Percentiles rank a stretch among this genome's conserved stretches.
Evolutionary conservation across 805 yeast species (phyloP).

Genomic region (Candida silvatica): DNA sequence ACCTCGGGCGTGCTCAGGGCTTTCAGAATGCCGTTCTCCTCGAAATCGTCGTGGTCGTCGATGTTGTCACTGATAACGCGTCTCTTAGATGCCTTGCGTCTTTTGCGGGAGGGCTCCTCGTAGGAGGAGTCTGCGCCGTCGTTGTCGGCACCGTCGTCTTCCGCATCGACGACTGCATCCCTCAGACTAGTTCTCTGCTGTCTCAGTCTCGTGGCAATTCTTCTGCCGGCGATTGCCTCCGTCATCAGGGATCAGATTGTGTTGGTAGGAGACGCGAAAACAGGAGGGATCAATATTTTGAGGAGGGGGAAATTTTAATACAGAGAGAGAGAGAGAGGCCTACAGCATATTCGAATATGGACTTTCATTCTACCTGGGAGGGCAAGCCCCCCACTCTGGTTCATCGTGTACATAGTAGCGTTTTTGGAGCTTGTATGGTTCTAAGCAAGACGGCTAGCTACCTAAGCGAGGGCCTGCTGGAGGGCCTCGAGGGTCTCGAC

Average conservation of each 20-base stretch:
- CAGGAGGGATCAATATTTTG: no score
- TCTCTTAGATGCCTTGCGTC: background rate
- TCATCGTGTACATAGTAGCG: conserved; percentile 8
- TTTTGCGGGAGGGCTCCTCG: conserved; percentile 5
- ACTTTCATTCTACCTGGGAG: no score
- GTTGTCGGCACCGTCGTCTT: background rate
- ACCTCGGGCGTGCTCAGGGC: conserved; percentile 40
- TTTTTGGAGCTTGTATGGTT: conserved; percentile 1
- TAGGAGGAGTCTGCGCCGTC: background rate
- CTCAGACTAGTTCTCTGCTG: background rate
- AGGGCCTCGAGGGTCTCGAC: conserved; percentile 94
- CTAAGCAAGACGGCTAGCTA: no score
- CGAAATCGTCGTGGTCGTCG: conserved; percentile 33
- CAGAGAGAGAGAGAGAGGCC: no score
- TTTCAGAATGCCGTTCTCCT: conserved; percentile 39
- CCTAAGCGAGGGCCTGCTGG: conserved; percentile 48
- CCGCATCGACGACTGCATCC: background rate
- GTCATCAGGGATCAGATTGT: no score
- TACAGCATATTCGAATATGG: no score
- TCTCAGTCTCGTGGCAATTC: no score
- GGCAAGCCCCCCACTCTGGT: no score
- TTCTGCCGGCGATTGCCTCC: no score
- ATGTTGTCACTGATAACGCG: conserved; percentile 15
- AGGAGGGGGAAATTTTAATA: no score
- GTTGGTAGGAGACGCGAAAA: no score